Percentiles rank a stretch among this genome's conserved stretches.
These are phyloP conservation scores for Fremontodendron californicum DNA, from an alignment of 345 rosid species.

Conservation along the genomic window DNA sequence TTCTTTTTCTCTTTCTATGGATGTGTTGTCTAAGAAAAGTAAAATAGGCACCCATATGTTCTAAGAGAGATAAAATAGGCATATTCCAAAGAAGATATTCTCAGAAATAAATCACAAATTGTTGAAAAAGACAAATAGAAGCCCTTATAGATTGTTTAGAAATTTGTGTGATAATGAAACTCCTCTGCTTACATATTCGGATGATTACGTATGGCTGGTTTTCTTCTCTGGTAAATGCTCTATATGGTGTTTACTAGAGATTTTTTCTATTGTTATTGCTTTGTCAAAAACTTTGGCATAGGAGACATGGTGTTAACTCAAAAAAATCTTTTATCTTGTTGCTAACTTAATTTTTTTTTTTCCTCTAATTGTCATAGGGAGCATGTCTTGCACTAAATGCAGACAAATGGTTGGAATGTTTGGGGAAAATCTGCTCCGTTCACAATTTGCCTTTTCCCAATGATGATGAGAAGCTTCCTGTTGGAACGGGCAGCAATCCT, in stretches of 20 bases:
- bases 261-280: too few relatives aligned
- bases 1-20: neutral
- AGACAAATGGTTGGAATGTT: slow-evolving; percentile 81
- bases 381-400: slow-evolving; percentile 85
- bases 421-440: slow-evolving; percentile 60
- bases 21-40: neutral
- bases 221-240: neutral
- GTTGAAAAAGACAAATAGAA: neutral
- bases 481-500: slow-evolving; percentile 96
- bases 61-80: neutral
- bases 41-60: neutral
- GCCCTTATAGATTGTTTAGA: neutral
- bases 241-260: neutral
- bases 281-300: too few relatives aligned
- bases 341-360: neutral
- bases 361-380: slow-evolving; percentile 47
- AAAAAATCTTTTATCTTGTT: neutral
- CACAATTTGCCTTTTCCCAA: slow-evolving; percentile 58
- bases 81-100: neutral
- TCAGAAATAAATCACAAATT: neutral
- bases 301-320: too few relatives aligned
- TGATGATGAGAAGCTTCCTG: slow-evolving; percentile 80
- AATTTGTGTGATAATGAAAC: neutral
- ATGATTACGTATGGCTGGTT: neutral
- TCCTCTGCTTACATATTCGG: neutral